Evolutionary conservation across 164 flowering plant species (phyloP), one percentile per base, ranked within the genome.

Genomic region (Aristolochia fimbriata): DNA sequence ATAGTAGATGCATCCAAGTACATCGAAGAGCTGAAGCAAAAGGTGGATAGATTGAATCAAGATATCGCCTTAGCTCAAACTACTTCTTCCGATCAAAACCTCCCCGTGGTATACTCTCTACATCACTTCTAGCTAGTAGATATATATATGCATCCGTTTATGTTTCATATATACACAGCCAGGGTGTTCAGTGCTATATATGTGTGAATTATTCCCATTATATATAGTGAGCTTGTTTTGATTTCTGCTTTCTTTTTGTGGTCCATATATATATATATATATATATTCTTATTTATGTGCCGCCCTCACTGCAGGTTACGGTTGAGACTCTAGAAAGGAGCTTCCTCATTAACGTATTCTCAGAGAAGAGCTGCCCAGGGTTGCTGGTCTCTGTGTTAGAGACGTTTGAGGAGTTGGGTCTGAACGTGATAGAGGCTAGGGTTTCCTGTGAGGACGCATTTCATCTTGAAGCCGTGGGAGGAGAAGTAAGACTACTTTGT

Each of bases 1-100:
- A 80, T 91, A 21, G 66, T 78, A 2, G 96, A 91, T 59, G 97
- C 97, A 43, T 76, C 96, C 25, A 86, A 82, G 71, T 88, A 88
- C 47, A 91, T 91, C 17, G 70, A 77, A 70, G 90, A 86, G 58
- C 70, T 91, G 58, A 91, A 88, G 65, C 70, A 80, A 37, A 91
- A 88, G 68, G 91, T 91, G 7, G 89, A 91, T 57, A 79, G 64
- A 49, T 65, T 87, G 56, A 84, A 87, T 67, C 79, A 76, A 72
- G 91, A 91, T 30, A 75, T 84, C 25, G 68, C 76, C 43, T 41
- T 71, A 15, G 60, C 76, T 37, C 72, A 62, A 50, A 55, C 27
- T 33, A 63, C 85, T 15, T 20, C 50, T 15, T 20, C 50, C 16
- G 62, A 55, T 12, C 71, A 68, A 56, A 62, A 69, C 60, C 60